Evolutionary conservation across 345 rosid genomes (phyloP).

Genomic region (Citrus sp.): DNA sequence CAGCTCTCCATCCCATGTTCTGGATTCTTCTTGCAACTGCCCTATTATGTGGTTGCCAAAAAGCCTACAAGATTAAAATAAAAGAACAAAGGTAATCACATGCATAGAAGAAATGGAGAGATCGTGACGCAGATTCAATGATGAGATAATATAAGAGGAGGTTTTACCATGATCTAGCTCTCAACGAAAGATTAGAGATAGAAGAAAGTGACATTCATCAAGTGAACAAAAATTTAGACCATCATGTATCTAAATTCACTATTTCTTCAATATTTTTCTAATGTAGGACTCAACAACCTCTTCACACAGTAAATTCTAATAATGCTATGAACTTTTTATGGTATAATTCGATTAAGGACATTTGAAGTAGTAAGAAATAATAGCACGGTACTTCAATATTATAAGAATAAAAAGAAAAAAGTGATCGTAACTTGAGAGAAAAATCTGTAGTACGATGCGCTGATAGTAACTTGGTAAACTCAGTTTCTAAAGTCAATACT

Average conservation of each 20-base stretch:
- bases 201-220: background rate
- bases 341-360: background rate
- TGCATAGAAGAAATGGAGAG: background rate
- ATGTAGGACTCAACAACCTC: background rate
- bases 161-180: background rate
- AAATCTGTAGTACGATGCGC: background rate
- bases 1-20: constrained; percentile 99
- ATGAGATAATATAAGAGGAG: background rate
- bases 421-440: background rate
- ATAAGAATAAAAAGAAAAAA: background rate
- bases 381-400: background rate
- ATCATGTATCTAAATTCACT: background rate
- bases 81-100: background rate
- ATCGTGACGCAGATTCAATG: background rate
- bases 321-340: background rate
- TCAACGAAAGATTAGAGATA: background rate
- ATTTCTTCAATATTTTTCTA: background rate
- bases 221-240: background rate
- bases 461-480: too few relatives aligned
- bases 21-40: constrained; percentile 93
- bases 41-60: constrained; percentile 99
- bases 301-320: background rate
- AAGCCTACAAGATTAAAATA: constrained; percentile 47
- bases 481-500: background rate
- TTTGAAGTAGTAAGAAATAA: background rate